Conservation (phyloP, 495 filamentous ascomycete species). For the Cetradonia linearis region DNA sequence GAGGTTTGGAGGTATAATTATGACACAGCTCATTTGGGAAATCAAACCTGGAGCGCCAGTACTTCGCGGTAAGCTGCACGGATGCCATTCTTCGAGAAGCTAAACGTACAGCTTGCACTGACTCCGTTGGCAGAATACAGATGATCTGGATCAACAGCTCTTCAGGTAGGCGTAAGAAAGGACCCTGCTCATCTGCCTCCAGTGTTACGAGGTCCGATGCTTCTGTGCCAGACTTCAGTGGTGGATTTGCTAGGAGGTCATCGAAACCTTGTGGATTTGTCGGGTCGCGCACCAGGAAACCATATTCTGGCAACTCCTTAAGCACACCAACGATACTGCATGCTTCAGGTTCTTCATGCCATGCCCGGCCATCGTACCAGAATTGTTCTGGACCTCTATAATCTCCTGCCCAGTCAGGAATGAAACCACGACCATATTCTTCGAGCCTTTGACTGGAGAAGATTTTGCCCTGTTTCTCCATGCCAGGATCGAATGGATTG, state of each 20-base stretch:
- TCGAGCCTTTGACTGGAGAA: background rate
- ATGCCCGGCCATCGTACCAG: slow-evolving; percentile 5
- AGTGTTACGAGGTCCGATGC: background rate
- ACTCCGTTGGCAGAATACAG: background rate
- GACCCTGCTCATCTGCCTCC: background rate
- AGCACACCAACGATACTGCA: background rate
- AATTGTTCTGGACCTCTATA: slow-evolving; percentile 7
- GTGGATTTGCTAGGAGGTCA: background rate
- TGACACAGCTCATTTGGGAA: slow-evolving; percentile 3
- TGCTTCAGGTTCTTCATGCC: slow-evolving; percentile 1
- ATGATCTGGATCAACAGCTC: slow-evolving; percentile 1
- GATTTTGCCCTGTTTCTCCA: slow-evolving; percentile 1
- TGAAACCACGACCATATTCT: background rate
- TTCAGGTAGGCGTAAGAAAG: background rate
- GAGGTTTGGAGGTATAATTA: background rate
- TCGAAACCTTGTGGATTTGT: background rate
- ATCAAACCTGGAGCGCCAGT: background rate
- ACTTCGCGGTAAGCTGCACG: background rate
- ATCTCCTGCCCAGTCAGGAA: slow-evolving; percentile 3
- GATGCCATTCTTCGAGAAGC: background rate
- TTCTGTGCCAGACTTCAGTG: background rate
- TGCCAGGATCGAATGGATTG: background rate
- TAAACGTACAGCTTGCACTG: background rate
- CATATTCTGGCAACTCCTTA: background rate
- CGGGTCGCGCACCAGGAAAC: background rate